Conservation (phyloP, 805 yeast genomes). For the Deakozyma indianensis region DNA sequence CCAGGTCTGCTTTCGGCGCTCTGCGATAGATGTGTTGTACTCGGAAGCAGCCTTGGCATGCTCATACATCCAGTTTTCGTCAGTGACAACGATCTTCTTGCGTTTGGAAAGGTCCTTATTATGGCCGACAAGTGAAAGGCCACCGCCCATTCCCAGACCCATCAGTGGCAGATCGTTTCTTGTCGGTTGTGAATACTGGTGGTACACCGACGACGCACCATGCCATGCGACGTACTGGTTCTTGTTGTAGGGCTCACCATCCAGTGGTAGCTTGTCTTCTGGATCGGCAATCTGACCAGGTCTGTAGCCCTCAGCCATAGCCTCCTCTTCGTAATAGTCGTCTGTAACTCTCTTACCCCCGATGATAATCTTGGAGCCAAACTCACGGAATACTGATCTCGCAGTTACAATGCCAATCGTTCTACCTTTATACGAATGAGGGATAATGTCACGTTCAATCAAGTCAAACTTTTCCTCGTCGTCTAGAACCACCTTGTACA, state of each 20-base stretch:
- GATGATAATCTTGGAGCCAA: constrained; percentile 71
- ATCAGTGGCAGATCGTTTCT: constrained; percentile 6
- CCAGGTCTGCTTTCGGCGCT: constrained; percentile 29
- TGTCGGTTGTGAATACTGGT: constrained; percentile 14
- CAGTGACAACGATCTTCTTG: constrained; percentile 28
- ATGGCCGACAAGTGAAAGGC: background rate
- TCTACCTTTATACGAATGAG: constrained; percentile 82
- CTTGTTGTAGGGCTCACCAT: constrained; percentile 30
- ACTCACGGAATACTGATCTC: constrained; percentile 74
- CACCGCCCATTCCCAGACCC: constrained; percentile 1
- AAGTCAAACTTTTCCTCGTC: constrained; percentile 73
- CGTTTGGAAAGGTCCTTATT: constrained; percentile 9
- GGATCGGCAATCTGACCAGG: constrained; percentile 65
- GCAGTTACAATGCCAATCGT: constrained; percentile 86
- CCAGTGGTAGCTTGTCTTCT: constrained; percentile 31
- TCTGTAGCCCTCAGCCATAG: constrained; percentile 41
- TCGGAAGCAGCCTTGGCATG: constrained; percentile 68
- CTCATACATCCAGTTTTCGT: constrained; percentile 73
- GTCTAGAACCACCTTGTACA: constrained; percentile 58
- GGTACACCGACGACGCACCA: constrained; percentile 31
- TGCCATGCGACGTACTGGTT: constrained; percentile 43
- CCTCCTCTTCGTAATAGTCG: constrained; percentile 69
- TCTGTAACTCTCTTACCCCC: constrained; percentile 73
- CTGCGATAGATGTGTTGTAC: constrained; percentile 48
- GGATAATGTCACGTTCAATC: constrained; percentile 67